Evolutionary conservation across 371 early-diverging fungal genomes (phyloP), one percentile per base, ranked within the genome.

Genomic region (Rhizomucor pusillus): DNA sequence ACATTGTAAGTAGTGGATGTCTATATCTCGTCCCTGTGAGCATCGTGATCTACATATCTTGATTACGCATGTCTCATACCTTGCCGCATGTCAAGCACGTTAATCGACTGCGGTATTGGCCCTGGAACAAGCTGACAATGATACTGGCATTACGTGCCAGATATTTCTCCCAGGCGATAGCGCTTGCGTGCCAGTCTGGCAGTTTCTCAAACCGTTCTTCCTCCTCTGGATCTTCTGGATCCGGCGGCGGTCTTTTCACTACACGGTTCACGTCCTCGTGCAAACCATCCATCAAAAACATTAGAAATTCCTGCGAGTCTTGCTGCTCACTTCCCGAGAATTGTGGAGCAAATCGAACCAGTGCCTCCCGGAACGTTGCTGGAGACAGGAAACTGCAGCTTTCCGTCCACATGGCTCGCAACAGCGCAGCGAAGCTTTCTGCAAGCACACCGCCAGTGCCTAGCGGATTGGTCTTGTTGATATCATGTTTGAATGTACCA

Each of bases 41-140:
- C 9, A 43, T 41, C 36, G 24, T 19, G 40, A 35, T 6, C 43
- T 18, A 39, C 16, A 54, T 22, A 12, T 0, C 9, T 4, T 1
- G 7, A 29, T 11, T 37, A 44, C 4, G 34, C 3, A 11, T 16
- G 11, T 24, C 11, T 24, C 46, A 49, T 66, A 86, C 82, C 60
- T 84, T 84, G 11, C 77, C 65, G 72, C 99, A 99, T 14, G 80
- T 80, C 19, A 84, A 62, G 57, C 99, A 99, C 36, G 76, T 77
- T 34, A 99, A 66, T 40, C 81, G 74, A 60, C 90, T 90, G 56
- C 81, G 80, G 47, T 90, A 84, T 62, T 90, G 90, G 4, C 95
- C 96, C 73, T 93, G 95, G 63, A 97, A 94, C 58, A 93, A 50
- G 34, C 86, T 88, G 6, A 97, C 95, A 43, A 99, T 80, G n/a